Evolutionary conservation across 2,329 filamentous ascomycete genomes (phyloP), one percentile per base, ranked within the genome.

Genomic region (Alternaria sp.): DNA sequence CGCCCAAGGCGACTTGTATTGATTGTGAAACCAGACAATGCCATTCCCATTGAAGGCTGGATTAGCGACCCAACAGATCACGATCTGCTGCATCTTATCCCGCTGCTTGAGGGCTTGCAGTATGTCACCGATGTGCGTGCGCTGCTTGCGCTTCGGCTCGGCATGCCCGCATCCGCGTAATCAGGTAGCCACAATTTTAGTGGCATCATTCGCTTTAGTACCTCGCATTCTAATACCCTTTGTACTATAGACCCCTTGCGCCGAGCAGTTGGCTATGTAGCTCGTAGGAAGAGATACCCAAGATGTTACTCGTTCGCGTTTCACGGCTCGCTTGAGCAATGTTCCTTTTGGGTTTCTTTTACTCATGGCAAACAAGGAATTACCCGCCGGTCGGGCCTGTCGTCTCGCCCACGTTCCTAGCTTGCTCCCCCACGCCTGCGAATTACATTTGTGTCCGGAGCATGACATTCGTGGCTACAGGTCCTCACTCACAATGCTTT

Each of bases 21-120:
- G 51, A 70, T 39, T 36, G 44, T 44, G 17, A 10, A 31, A 48
- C 58, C 72, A 99, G 95, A 99, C 78, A 99, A 99, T 80, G 95
- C 95, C 50, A 97, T 99, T 72, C 95, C 95, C 3, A 98, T 99
- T 75, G 94, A 98, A 81, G 95, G 95, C 73, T 99, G 95, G 95
- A 98, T 99, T 80, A 97, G 90, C 78, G 95, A 99, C 80, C 95
- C 95, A 23, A 98, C 95, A 26, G 95, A 99, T 80, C 95, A 93
- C 76, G 94, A 97, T 75, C 83, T 99, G 66, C 85, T 98, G 78
- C 92, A 98, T 78, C 84, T 99, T 60, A 88, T 99, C 58, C 95
- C 95, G 31, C 83, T 98, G 71, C 84, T 99, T 42, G 95, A 99
- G 80, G 95, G 92, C 17, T 81, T 99, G 72, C 95, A 98, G 81